These are phyloP conservation scores for Ogataea paradorogensis DNA, from an alignment of 805 yeast genomes.

Conservation along the genomic window DNA sequence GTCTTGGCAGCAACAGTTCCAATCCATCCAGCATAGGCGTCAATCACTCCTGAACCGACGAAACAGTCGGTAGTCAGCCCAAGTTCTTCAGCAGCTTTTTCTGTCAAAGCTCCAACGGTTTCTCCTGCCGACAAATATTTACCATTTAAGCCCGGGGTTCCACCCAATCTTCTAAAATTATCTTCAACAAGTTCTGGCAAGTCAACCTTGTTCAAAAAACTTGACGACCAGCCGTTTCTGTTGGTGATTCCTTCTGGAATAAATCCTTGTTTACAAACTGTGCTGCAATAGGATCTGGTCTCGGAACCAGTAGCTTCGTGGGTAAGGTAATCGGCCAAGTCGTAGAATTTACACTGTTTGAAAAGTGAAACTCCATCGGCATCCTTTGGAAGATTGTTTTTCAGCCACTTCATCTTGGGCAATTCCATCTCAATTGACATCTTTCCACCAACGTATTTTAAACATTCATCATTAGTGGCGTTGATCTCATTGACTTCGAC, in stretches of 20 bases:
- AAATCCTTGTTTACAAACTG: conserved; percentile 94
- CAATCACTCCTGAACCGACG: conserved; percentile 95
- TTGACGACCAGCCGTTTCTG: conserved; percentile 88
- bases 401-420: conserved; percentile 96
- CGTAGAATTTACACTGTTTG: conserved; percentile 73
- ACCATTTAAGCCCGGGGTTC: conserved; percentile 72
- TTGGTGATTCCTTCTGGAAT: conserved; percentile 91
- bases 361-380: conserved; percentile 38
- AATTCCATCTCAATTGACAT: conserved; percentile 99
- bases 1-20: conserved; percentile 95
- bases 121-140: conserved; percentile 85
- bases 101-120: conserved; percentile 68
- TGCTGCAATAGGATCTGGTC: conserved; percentile 84
- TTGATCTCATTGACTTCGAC: conserved; percentile 79
- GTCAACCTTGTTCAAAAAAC: conserved; percentile 66
- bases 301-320: conserved; percentile 87
- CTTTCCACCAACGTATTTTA: conserved; percentile 93
- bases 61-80: conserved; percentile 78
- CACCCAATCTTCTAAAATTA: conserved; percentile 79
- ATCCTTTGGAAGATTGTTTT: conserved; percentile 69
- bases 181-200: conserved; percentile 76
- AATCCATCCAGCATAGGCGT: conserved; percentile 98
- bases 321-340: conserved; percentile 87
- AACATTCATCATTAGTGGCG: conserved; percentile 70
- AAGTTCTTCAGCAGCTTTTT: conserved; percentile 69